Percentiles rank a stretch among this genome's conserved stretches.
These are phyloP conservation scores for Aspergillus costaricaensis DNA, from an alignment of 2,329 filamentous ascomycete species.

Conservation along the genomic window DNA sequence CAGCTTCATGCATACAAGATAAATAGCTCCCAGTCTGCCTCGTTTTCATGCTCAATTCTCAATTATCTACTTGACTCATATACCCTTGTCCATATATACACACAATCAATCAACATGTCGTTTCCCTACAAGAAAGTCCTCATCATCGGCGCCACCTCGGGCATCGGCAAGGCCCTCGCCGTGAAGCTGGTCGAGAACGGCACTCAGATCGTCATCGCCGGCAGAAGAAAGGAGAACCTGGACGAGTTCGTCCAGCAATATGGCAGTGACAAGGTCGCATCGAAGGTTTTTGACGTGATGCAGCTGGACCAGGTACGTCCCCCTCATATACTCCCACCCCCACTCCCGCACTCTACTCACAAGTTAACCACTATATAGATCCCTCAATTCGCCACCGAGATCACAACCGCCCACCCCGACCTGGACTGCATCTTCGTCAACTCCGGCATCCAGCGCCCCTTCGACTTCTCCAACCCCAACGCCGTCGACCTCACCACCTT, in stretches of 20 bases:
- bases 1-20: neutral
- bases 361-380: conserved; percentile 14
- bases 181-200: conserved; percentile 52
- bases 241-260: conserved; percentile 51
- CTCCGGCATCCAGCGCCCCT: conserved; percentile 54
- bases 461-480: conserved; percentile 53
- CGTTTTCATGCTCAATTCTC: neutral
- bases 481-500: conserved; percentile 48
- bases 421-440: conserved; percentile 57
- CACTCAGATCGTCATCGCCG: conserved; percentile 51
- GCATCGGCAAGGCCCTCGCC: conserved; percentile 53
- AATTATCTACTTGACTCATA: neutral
- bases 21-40: neutral
- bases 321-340: no score
- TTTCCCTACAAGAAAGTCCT: conserved; percentile 56
- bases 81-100: neutral
- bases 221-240: conserved; percentile 54
- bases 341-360: no score
- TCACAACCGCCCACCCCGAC: conserved; percentile 50
- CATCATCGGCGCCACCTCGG: conserved; percentile 53
- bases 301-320: conserved; percentile 47
- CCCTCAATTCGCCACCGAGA: conserved; percentile 21
- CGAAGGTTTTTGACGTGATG: conserved; percentile 54
- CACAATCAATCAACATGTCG: conserved; percentile 34
- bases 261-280: conserved; percentile 49